These are phyloP conservation scores for Wickerhamiella siamensis DNA, from an alignment of 805 yeast genomes.

Conservation along the genomic window DNA sequence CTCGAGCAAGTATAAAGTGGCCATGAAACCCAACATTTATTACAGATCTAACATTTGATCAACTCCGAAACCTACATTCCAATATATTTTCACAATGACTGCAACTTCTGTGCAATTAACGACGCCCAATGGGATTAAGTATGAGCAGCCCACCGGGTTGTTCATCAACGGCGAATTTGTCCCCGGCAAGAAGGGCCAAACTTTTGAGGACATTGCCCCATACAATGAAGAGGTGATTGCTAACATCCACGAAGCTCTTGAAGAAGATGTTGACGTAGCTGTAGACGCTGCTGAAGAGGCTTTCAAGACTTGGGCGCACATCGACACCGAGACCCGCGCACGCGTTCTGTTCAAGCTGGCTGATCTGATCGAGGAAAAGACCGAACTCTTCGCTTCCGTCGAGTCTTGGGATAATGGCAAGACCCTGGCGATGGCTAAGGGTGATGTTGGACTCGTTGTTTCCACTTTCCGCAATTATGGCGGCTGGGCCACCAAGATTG, in stretches of 20 bases:
- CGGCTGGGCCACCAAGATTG: slow-evolving; percentile 81
- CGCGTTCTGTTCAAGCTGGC: slow-evolving; percentile 55
- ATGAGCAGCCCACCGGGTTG: slow-evolving; percentile 70
- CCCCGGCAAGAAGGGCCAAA: slow-evolving; percentile 41
- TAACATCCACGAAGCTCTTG: slow-evolving; percentile 58
- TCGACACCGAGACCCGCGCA: slow-evolving; percentile 57
- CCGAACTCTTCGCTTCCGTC: slow-evolving; percentile 59
- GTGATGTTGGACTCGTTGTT: slow-evolving; percentile 59
- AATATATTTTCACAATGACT: background rate
- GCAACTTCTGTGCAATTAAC: slow-evolving; percentile 9
- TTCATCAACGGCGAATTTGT: slow-evolving; percentile 56
- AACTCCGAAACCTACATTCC: too few species aligned
- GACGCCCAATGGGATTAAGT: slow-evolving; percentile 36
- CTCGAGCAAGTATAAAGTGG: too few species aligned
- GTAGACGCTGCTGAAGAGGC: slow-evolving; percentile 76
- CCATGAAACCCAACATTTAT: too few species aligned
- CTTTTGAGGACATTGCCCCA: slow-evolving; percentile 51
- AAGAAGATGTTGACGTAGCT: slow-evolving; percentile 69
- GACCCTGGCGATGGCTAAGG: slow-evolving; percentile 48
- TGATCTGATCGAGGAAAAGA: slow-evolving; percentile 56
- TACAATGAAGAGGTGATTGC: slow-evolving; percentile 60
- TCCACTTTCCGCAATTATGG: slow-evolving; percentile 70
- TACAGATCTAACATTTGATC: too few species aligned
- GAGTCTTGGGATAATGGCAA: slow-evolving; percentile 88
- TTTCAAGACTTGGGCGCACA: slow-evolving; percentile 57